Percentiles rank a stretch among this genome's conserved stretches.
These are phyloP conservation scores for Scytalidium sp. DNA, from an alignment of 2,329 filamentous ascomycete species.

Conservation along the genomic window DNA sequence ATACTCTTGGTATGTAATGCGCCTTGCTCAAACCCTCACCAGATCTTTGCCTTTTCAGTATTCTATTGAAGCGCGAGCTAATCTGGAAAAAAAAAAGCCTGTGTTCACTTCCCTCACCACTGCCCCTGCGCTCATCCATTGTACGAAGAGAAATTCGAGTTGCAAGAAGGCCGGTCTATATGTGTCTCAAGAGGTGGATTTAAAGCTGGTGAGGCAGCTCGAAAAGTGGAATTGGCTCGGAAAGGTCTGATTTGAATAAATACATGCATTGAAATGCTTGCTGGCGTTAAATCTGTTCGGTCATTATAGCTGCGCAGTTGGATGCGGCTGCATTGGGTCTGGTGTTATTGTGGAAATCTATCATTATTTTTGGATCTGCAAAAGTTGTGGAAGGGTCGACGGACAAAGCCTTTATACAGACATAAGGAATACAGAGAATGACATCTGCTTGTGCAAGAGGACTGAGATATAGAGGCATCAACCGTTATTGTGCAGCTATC, in stretches of 20 bases:
- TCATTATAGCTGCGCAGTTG: not conserved
- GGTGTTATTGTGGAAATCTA: not conserved
- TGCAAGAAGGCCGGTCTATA: constrained; percentile 67
- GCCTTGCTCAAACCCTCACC: not conserved
- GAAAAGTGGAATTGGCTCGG: constrained; percentile 76
- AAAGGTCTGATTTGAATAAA: constrained; percentile 65
- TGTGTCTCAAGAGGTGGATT: constrained; percentile 76
- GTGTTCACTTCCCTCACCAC: constrained; percentile 95
- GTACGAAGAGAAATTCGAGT: constrained; percentile 75
- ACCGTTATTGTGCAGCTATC: no score
- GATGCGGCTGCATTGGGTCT: not conserved
- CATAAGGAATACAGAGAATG: no score
- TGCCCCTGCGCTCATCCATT: constrained; percentile 85
- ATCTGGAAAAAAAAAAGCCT: constrained; percentile 49
- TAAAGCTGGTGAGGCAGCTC: constrained; percentile 65
- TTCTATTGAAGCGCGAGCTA: not conserved
- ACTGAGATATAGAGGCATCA: not conserved
- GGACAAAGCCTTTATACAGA: no score
- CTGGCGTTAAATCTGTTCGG: no score
- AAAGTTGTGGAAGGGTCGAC: no score
- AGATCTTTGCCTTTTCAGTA: not conserved
- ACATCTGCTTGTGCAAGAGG: no score
- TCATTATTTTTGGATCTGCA: not conserved
- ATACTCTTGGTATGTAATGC: constrained; percentile 66
- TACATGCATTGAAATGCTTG: no score